Evolutionary conservation across 225 moss, liverwort and hornwort species (phyloP), one percentile per base, ranked within the genome.

Genomic region (Bryum argenteum): DNA sequence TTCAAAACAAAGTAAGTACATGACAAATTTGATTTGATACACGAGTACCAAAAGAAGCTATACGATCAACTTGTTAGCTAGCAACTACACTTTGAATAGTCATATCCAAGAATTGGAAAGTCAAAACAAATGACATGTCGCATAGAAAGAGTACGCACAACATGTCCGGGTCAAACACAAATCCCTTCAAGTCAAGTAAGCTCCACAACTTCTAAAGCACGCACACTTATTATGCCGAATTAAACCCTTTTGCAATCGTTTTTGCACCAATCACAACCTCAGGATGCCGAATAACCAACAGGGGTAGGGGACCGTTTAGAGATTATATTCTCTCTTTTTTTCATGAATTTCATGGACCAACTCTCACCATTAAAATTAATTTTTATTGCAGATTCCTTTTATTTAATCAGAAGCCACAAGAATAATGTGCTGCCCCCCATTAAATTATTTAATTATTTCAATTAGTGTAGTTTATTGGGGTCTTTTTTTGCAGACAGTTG

Each of bases 341-440:
- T 58, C 58, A 9, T 1, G 41, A 15, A 16, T 33, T 45, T 10
- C 22, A 53, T 54, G 38, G 66, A 20, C 38, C 22, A 45, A 71
- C 57, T 38, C 40, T 57, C 54, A 37, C 38, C 62, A 62, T 69
- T 62, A 24, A 48, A 73, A 76, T 48, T n/a, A 23, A 61, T 54
- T 14, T 15, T 40, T 66, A 3, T 71, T 59, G 21, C 8, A 55
- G 72, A 73, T 67, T 54, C 72, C 5, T 9, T 22, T 17, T 38
- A 18, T 0, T 20, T 53, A 75, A 70, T 65, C 66, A 53, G 41
- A 71, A 40, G 2, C 53, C 66, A 59, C 51, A 45, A 28, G 54
- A 72, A 61, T 12, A 19, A 50, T 77, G 33, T 12, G 58, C 11
- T 33, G 33, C 33, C 33, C 28, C 4, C 26, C 71, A 59, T 21